Percentiles rank a stretch among this genome's conserved stretches.
phyloP scores from a whole-genome alignment of 257 asterid species.

The Phtheirospermum japonicum region DNA sequence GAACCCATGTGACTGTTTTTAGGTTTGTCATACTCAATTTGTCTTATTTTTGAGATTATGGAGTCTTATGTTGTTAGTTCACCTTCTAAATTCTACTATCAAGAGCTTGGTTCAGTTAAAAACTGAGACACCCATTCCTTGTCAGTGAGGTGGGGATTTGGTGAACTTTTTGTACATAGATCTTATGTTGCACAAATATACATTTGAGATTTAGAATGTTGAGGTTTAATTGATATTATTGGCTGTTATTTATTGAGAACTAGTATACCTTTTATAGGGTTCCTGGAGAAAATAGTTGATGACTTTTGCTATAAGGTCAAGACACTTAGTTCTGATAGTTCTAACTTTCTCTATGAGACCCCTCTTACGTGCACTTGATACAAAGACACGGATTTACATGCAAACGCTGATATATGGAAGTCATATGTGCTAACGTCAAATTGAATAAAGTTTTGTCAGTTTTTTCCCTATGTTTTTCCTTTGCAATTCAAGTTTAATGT shows the following conservation, averaged over 20 bases:
- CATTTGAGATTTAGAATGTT: background rate
- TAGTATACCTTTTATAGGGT: background rate
- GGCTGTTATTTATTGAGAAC: background rate
- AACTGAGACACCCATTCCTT: slow-evolving; percentile 1
- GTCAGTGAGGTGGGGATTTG: slow-evolving; percentile 12
- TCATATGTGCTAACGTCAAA: slow-evolving; percentile 3
- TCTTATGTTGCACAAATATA: background rate
- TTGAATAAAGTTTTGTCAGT: background rate
- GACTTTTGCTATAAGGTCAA: background rate
- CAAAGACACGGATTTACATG: slow-evolving; percentile 2
- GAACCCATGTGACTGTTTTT: background rate
- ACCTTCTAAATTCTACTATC: slow-evolving; percentile 7
- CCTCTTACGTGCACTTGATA: background rate
- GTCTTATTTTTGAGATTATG: slow-evolving; percentile 13
- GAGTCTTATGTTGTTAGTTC: slow-evolving; percentile 17
- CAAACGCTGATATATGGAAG: background rate
- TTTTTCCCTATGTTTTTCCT: no score
- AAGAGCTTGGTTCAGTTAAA: slow-evolving; percentile 1
- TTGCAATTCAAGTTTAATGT: slow-evolving; percentile 2
- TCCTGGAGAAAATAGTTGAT: slow-evolving; percentile 15
- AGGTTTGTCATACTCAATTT: slow-evolving; percentile 10
- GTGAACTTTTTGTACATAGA: slow-evolving; percentile 20
- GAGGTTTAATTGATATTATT: slow-evolving; percentile 13
- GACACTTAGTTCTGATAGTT: slow-evolving; percentile 3
- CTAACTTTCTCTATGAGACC: background rate